These are phyloP conservation scores for Ustanciosporium gigantosporum DNA, from an alignment of 1,284 basidiomycete genomes.

Conservation along the genomic window DNA sequence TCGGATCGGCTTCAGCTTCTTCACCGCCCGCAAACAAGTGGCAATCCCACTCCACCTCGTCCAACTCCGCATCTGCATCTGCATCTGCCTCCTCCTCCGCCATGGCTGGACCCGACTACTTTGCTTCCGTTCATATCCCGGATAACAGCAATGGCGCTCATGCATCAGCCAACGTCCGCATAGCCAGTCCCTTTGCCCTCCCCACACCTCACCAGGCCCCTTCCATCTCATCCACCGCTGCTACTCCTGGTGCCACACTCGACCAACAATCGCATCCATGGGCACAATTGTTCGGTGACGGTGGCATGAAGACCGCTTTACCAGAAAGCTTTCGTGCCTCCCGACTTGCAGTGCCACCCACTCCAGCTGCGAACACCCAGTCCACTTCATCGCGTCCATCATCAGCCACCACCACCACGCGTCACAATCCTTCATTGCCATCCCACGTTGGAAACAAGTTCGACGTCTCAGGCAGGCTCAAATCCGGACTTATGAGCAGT, in stretches of 20 bases:
- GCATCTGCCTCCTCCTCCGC: neutral
- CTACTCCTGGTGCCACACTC: neutral
- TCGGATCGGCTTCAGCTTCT: constrained; percentile 14
- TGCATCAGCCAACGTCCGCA: constrained; percentile 2
- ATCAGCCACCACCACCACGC: neutral
- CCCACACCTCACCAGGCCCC: constrained; percentile 18
- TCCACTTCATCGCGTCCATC: neutral
- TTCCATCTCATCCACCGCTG: constrained; percentile 4
- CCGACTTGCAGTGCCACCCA: constrained; percentile 20
- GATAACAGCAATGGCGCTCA: constrained; percentile 1
- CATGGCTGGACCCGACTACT: constrained; percentile 24
- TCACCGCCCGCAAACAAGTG: neutral
- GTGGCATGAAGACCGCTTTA: constrained; percentile 33
- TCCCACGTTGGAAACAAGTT: neutral
- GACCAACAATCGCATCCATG: constrained; percentile 18
- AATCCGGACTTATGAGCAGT: constrained; percentile 8
- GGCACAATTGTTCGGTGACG: constrained; percentile 35
- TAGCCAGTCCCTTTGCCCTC: constrained; percentile 35
- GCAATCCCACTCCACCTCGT: neutral
- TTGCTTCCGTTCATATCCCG: constrained; percentile 25
- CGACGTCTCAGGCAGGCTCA: too few species aligned
- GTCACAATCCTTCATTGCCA: neutral
- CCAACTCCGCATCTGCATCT: constrained; percentile 1
- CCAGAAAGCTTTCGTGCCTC: constrained; percentile 21
- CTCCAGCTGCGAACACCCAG: constrained; percentile 6